phyloP scores from a whole-genome alignment of 192 early-diverging fungal genomes.

The Coemansia aciculifera region DNA sequence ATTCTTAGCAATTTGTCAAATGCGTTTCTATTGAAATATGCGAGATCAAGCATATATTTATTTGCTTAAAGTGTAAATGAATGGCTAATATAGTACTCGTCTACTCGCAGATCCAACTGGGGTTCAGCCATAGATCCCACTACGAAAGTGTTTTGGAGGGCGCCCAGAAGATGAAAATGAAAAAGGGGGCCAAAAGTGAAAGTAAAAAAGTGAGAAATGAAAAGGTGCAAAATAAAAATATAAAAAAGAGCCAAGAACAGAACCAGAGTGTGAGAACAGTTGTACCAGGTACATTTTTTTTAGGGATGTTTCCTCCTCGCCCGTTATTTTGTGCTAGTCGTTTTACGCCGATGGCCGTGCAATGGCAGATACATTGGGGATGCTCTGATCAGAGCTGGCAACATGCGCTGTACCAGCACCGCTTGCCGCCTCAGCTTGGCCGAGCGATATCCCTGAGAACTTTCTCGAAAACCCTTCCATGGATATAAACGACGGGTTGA shows the following conservation, averaged over 20 bases:
- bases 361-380: slow-evolving; percentile 38
- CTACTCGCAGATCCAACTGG: not conserved
- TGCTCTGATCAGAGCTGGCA: slow-evolving; percentile 10
- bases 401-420: not conserved
- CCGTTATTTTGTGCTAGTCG: not conserved
- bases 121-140: not conserved
- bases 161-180: not conserved
- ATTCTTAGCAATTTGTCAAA: too few relatives aligned
- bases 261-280: not conserved
- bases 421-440: slow-evolving; percentile 12
- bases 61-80: not conserved
- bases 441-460: slow-evolving; percentile 36
- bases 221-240: not conserved
- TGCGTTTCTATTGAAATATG: too few relatives aligned
- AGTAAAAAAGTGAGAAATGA: not conserved
- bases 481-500: slow-evolving; percentile 40
- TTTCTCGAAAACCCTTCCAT: slow-evolving; percentile 45
- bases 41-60: not conserved
- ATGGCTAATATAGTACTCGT: not conserved
- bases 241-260: not conserved
- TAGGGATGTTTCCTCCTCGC: not conserved
- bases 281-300: not conserved
- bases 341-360: slow-evolving; percentile 21
- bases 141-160: not conserved
- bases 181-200: not conserved